These are phyloP conservation scores for Dinochytrium kinnereticum DNA, from an alignment of 371 early-diverging fungal genomes.

Conservation along the genomic window DNA sequence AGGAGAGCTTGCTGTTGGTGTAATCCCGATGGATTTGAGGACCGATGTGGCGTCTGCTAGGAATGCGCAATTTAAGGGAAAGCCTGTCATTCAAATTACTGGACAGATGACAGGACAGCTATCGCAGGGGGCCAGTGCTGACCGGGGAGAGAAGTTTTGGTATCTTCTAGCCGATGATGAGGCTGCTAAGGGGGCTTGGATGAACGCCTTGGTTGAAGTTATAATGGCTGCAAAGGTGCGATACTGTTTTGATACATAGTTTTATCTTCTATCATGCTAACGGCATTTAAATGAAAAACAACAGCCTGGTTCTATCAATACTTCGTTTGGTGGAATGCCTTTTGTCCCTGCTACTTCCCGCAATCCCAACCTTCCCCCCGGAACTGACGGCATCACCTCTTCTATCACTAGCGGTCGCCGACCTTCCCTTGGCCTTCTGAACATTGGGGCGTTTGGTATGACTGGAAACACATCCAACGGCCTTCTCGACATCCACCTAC, in stretches of 20 bases:
- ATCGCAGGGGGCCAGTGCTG: too few species aligned
- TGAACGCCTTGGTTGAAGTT: background rate
- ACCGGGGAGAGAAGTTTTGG: background rate
- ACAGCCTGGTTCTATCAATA: conserved; percentile 4
- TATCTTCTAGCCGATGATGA: conserved; percentile 6
- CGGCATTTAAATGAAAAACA: background rate
- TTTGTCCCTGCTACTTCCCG: background rate
- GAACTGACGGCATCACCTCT: too few species aligned
- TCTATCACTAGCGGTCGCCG: background rate
- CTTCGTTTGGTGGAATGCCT: background rate
- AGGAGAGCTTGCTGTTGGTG: background rate
- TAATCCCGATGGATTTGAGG: background rate
- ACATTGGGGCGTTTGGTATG: background rate
- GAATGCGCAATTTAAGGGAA: background rate
- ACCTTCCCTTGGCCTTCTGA: conserved; percentile 4
- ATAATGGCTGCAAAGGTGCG: conserved; percentile 2
- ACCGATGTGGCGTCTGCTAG: conserved; percentile 9
- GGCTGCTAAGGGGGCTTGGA: conserved; percentile 1
- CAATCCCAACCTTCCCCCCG: background rate
- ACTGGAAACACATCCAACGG: background rate
- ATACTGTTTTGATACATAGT: background rate
- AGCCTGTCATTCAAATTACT: conserved; percentile 4
- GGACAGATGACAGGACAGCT: too few species aligned
- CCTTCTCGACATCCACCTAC: too few species aligned
- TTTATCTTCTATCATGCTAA: background rate